Conservation (phyloP, 179 eudicot genomes). For the Spinacia oleracea region DNA sequence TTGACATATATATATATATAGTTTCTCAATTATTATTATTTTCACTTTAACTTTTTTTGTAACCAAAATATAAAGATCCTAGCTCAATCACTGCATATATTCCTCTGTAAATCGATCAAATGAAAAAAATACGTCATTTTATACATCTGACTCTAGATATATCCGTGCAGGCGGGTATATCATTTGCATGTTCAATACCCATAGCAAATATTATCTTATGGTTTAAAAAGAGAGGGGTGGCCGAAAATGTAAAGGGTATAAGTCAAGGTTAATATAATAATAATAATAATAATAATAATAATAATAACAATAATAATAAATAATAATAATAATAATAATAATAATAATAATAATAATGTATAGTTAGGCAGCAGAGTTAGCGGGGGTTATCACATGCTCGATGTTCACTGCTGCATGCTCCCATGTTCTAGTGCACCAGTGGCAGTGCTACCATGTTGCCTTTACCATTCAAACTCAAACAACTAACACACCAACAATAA, state of each 20-base stretch:
- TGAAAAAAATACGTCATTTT: too few relatives aligned
- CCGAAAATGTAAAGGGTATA: neutral
- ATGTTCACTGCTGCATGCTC: slow-evolving; percentile 24
- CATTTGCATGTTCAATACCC: slow-evolving; percentile 1
- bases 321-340: too few relatives aligned
- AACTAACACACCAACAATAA: neutral
- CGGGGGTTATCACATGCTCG: slow-evolving; percentile 32
- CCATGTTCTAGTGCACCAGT: slow-evolving; percentile 33
- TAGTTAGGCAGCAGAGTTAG: slow-evolving; percentile 30
- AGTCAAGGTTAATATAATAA: slow-evolving; percentile 19
- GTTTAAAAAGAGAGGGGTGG: neutral
- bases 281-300: too few relatives aligned
- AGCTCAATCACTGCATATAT: too few relatives aligned
- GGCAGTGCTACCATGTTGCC: slow-evolving; percentile 22
- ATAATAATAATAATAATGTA: too few relatives aligned
- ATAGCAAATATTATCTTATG: neutral
- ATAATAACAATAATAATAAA: too few relatives aligned
- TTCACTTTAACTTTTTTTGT: too few relatives aligned
- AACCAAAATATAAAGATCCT: too few relatives aligned
- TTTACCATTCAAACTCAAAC: slow-evolving; percentile 5
- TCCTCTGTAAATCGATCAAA: too few relatives aligned
- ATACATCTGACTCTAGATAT: too few relatives aligned
- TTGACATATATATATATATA: too few relatives aligned
- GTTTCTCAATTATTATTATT: too few relatives aligned
- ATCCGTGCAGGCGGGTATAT: neutral